Percentiles rank a stretch among this genome's conserved stretches.
phyloP scores from a whole-genome alignment of 2,329 filamentous ascomycete species.

The Fusarium haematococcum region DNA sequence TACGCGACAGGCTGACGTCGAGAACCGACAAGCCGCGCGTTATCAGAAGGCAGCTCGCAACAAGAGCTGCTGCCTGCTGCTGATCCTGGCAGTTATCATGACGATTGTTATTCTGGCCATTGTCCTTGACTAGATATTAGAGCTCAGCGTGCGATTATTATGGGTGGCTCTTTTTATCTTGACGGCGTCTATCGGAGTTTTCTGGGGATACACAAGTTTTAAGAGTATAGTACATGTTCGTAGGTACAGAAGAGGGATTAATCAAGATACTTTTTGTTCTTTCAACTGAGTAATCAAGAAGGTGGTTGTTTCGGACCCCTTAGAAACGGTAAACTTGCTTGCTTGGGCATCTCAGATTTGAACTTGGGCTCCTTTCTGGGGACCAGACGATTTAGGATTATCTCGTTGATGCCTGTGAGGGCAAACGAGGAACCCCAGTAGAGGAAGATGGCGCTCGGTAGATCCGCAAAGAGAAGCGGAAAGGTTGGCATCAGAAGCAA shows the following conservation, averaged over 20 bases:
- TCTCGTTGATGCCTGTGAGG: slow-evolving; percentile 50
- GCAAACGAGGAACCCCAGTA: slow-evolving; percentile 55
- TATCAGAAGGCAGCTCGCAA: slow-evolving; percentile 97
- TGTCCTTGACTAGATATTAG: slow-evolving; percentile 71
- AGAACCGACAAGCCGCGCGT: slow-evolving; percentile 85
- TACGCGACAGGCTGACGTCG: slow-evolving; percentile 85
- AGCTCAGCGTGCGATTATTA: slow-evolving; percentile 25
- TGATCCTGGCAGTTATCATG: slow-evolving; percentile 89
- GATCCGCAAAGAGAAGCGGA: slow-evolving; percentile 49
- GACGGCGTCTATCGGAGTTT: slow-evolving; percentile 43
- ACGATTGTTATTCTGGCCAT: slow-evolving; percentile 91
- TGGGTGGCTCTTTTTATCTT: slow-evolving; percentile 29
- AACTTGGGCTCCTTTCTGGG: slow-evolving; percentile 32
- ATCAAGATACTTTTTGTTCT: slow-evolving; percentile 19
- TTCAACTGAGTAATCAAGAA: not conserved
- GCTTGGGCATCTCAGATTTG: slow-evolving; percentile 14
- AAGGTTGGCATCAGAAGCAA: slow-evolving; percentile 50
- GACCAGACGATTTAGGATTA: slow-evolving; percentile 43
- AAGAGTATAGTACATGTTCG: slow-evolving; percentile 36
- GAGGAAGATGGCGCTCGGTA: slow-evolving; percentile 56
- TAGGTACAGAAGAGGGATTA: slow-evolving; percentile 37
- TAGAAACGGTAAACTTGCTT: slow-evolving; percentile 38
- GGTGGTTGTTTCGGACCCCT: slow-evolving; percentile 11
- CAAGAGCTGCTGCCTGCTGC: slow-evolving; percentile 91
- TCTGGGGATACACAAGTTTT: slow-evolving; percentile 38